Evolutionary conservation across 108 stramenopile genomes (phyloP).

Genomic region (Skeletonema menzelii): DNA sequence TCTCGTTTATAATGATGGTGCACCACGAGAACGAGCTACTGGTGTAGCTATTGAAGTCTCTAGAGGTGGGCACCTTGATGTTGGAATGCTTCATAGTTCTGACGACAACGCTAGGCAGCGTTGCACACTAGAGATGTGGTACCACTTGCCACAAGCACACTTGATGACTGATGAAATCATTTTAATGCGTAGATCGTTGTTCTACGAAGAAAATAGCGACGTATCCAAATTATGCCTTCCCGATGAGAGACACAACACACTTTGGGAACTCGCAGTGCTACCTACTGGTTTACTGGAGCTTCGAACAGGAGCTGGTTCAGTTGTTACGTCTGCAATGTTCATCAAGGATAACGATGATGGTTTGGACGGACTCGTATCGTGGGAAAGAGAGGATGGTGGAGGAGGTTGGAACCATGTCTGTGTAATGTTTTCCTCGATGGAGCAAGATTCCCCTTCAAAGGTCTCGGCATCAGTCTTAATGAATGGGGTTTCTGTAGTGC

Average conservation of each 20-base stretch:
- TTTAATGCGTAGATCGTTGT: slow-evolving; percentile 64
- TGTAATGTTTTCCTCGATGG: slow-evolving; percentile 53
- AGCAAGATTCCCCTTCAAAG: slow-evolving; percentile 33
- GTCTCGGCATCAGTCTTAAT: slow-evolving; percentile 56
- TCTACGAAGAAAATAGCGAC: slow-evolving; percentile 51
- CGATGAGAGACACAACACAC: slow-evolving; percentile 48
- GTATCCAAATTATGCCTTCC: slow-evolving; percentile 65
- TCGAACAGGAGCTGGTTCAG: slow-evolving; percentile 60
- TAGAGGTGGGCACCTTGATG: slow-evolving; percentile 79
- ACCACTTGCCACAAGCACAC: slow-evolving; percentile 60
- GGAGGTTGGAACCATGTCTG: slow-evolving; percentile 90
- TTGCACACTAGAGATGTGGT: slow-evolving; percentile 87
- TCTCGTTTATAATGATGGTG: slow-evolving; percentile 70
- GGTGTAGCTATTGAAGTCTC: slow-evolving; percentile 64
- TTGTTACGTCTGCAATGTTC: slow-evolving; percentile 32
- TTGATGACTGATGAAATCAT: slow-evolving; percentile 61
- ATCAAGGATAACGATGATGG: slow-evolving; percentile 39
- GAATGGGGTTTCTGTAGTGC: slow-evolving; percentile 58
- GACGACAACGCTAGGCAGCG: slow-evolving; percentile 62
- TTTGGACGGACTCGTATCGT: slow-evolving; percentile 49
- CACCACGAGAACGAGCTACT: slow-evolving; percentile 49
- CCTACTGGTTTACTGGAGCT: slow-evolving; percentile 76
- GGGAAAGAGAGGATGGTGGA: slow-evolving; percentile 50
- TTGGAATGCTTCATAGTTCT: slow-evolving; percentile 77
- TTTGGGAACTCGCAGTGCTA: slow-evolving; percentile 83